Evolutionary conservation across 208 protist genomes (phyloP).

Genomic region (Crithidia bombi): DNA sequence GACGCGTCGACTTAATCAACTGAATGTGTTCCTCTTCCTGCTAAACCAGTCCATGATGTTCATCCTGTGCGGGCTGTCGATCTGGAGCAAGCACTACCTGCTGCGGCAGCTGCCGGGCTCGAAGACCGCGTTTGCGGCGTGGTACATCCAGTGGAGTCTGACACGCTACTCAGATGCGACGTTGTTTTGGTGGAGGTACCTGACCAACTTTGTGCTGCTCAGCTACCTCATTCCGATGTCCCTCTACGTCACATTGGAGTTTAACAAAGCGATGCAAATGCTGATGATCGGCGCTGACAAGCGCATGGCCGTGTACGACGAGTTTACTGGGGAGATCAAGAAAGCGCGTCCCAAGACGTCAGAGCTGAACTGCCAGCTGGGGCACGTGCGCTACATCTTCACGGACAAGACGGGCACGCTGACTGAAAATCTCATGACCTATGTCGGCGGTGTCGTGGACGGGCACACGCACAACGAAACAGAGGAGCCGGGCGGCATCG

Average conservation of each 20-base stretch:
- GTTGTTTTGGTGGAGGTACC: constrained; percentile 75
- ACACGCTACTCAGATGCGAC: constrained; percentile 38
- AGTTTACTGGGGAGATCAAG: constrained; percentile 58
- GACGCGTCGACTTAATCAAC: constrained; percentile 71
- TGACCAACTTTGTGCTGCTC: constrained; percentile 88
- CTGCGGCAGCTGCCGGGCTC: constrained; percentile 32
- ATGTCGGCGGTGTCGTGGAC: constrained; percentile 65
- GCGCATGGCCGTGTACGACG: constrained; percentile 75
- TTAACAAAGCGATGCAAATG: constrained; percentile 88
- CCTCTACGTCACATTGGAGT: constrained; percentile 89
- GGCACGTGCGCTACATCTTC: constrained; percentile 87
- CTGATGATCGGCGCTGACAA: constrained; percentile 73
- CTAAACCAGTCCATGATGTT: constrained; percentile 71
- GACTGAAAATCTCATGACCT: constrained; percentile 91
- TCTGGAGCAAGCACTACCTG: constrained; percentile 47
- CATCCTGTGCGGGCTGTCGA: constrained; percentile 50
- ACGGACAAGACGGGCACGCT: constrained; percentile 93
- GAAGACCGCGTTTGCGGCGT: constrained; percentile 40
- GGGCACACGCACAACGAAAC: constrained; percentile 54
- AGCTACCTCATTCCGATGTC: constrained; percentile 89
- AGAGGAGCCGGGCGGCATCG: constrained; percentile 67
- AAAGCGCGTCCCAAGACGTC: constrained; percentile 79
- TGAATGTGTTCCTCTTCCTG: constrained; percentile 77
- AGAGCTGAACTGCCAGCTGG: constrained; percentile 87
- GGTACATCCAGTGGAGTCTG: constrained; percentile 77